Evolutionary conservation across 352 stramenopile species (phyloP).

Genomic region (Phytopythium helicoides): DNA sequence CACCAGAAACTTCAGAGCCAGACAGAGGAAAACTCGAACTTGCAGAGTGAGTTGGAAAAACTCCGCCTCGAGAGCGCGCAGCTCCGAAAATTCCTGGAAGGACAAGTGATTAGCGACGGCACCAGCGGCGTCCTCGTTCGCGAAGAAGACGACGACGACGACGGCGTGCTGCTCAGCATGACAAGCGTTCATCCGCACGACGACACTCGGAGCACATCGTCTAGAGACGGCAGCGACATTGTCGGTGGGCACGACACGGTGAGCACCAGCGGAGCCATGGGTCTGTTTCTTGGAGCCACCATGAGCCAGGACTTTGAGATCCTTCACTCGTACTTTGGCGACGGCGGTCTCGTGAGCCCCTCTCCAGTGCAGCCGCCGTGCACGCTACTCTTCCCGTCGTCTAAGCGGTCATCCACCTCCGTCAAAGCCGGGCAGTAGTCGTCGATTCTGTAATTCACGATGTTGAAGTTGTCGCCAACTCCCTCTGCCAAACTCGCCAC

Average conservation of each 20-base stretch:
- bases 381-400: conserved; percentile 3
- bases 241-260: conserved; percentile 8
- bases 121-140: conserved; percentile 64
- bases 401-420: conserved; percentile 6
- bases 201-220: conserved; percentile 11
- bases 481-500: too few relatives aligned
- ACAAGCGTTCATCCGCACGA: conserved; percentile 34
- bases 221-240: not conserved
- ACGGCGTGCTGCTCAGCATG: conserved; percentile 73
- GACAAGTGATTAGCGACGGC: conserved; percentile 74
- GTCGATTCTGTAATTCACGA: not conserved
- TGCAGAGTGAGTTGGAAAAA: conserved; percentile 62
- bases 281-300: conserved; percentile 44
- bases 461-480: not conserved
- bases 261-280: conserved; percentile 13
- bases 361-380: not conserved
- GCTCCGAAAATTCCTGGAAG: conserved; percentile 54
- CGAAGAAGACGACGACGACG: conserved; percentile 72
- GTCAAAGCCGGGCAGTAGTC: not conserved
- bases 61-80: conserved; percentile 64
- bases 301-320: conserved; percentile 81
- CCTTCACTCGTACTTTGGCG: conserved; percentile 69
- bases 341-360: not conserved
- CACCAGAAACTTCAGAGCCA: conserved; percentile 71
- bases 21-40: conserved; percentile 68